These are phyloP conservation scores for Carex cristatella DNA, from an alignment of 176 grass and related monocot genomes.

Conservation along the genomic window DNA sequence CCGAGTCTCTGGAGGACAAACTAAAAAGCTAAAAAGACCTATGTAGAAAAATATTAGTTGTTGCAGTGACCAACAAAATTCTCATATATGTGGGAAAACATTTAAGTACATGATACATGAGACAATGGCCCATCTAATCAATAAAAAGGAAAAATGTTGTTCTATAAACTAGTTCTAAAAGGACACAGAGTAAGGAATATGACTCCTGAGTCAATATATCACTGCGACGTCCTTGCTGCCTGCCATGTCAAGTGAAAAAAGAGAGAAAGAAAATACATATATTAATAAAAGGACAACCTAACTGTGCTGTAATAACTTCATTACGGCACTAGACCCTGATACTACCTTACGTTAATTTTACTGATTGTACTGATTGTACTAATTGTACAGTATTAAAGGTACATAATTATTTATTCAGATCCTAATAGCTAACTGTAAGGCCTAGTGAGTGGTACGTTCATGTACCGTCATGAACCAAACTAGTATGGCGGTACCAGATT, in stretches of 20 bases:
- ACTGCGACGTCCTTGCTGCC: neutral
- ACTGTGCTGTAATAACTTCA: neutral
- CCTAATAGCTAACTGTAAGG: neutral
- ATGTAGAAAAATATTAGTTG: neutral
- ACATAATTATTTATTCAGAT: neutral
- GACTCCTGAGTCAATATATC: conserved; percentile 1
- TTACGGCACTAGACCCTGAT: neutral
- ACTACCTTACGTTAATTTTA: neutral
- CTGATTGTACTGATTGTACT: neutral
- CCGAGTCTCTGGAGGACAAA: neutral
- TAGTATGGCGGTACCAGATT: neutral
- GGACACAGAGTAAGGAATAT: neutral
- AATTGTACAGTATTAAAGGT: neutral
- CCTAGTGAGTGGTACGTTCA: neutral
- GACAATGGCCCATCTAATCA: neutral
- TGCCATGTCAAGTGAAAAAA: neutral
- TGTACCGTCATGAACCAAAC: neutral
- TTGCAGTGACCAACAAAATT: conserved; percentile 2
- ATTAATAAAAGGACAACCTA: neutral
- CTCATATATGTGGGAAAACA: neutral
- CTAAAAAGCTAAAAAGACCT: neutral
- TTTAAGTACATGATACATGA: conserved; percentile 12
- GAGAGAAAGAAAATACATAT: neutral
- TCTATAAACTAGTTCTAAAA: neutral
- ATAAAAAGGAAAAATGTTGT: neutral